Evolutionary conservation across 805 yeast genomes (phyloP).

Genomic region (Kodamaea kakaduensis): DNA sequence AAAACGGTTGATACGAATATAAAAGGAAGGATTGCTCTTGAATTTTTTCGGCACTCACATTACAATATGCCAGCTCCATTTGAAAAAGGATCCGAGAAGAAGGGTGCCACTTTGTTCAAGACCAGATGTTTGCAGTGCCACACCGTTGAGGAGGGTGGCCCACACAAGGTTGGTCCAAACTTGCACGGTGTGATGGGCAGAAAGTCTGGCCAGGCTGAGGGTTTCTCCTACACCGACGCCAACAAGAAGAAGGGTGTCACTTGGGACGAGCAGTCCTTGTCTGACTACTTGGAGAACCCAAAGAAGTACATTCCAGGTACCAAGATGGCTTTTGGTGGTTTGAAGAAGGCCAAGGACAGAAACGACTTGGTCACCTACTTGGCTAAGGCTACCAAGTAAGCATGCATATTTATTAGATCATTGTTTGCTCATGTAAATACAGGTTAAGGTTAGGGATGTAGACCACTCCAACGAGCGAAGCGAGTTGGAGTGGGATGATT

Average conservation of each 20-base stretch:
- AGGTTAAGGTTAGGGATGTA: no score
- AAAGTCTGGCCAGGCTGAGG: slow-evolving; percentile 85
- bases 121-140: slow-evolving; percentile 99
- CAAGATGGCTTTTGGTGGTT: slow-evolving; percentile 99
- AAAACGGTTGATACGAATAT: not conserved
- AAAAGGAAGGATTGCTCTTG: not conserved
- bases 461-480: no score
- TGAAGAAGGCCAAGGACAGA: slow-evolving; percentile 99
- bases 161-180: slow-evolving; percentile 99
- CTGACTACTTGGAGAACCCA: slow-evolving; percentile 97
- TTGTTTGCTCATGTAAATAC: slow-evolving; percentile 3
- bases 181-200: slow-evolving; percentile 94
- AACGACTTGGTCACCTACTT: slow-evolving; percentile 92
- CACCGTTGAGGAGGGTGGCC: slow-evolving; percentile 93
- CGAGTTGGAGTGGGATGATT: no score
- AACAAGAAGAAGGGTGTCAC: slow-evolving; percentile 91
- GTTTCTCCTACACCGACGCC: slow-evolving; percentile 96
- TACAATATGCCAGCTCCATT: slow-evolving; percentile 40
- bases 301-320: slow-evolving; percentile 99
- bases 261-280: slow-evolving; percentile 86
- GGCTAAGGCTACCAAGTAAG: slow-evolving; percentile 40
- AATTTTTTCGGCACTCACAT: no score
- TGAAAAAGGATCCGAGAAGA: slow-evolving; percentile 48
- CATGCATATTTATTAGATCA: slow-evolving; percentile 3
- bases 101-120: slow-evolving; percentile 98